Percentiles rank a stretch among this genome's conserved stretches.
Evolutionary conservation across 345 rosid species (phyloP).

Genomic region (Melaleuca alternifolia): DNA sequence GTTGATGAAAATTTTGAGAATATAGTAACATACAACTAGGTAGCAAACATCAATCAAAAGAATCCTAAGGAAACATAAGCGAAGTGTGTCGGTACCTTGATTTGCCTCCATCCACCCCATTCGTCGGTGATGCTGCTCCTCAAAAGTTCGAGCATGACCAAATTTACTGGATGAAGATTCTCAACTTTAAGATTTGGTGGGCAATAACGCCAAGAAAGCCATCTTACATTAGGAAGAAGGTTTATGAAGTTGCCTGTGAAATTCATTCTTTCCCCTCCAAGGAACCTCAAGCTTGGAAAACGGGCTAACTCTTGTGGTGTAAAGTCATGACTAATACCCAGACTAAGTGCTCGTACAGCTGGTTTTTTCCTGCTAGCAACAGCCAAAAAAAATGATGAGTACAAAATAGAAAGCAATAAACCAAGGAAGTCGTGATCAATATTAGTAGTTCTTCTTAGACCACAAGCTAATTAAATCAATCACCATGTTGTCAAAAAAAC

Average conservation of each 20-base stretch:
- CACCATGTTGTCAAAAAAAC: background rate
- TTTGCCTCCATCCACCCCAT: background rate
- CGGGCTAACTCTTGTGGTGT: background rate
- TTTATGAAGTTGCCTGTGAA: background rate
- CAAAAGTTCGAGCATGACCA: background rate
- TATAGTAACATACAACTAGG: background rate
- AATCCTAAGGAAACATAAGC: background rate
- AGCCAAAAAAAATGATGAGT: background rate
- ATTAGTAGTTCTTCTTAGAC: background rate
- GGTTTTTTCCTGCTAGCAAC: background rate
- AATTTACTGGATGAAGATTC: background rate
- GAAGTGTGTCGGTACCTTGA: background rate
- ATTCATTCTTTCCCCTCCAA: background rate
- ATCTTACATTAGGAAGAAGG: background rate
- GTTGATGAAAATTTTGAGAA: background rate
- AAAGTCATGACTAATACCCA: background rate
- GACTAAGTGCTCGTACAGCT: background rate
- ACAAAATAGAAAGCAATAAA: background rate
- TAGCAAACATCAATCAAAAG: background rate
- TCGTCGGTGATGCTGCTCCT: background rate
- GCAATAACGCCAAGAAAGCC: background rate
- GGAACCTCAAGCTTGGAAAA: background rate
- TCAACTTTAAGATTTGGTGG: rapidly evolving
- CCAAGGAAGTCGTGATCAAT: background rate
- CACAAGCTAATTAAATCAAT: background rate